Evolutionary conservation across 2,329 filamentous ascomycete species (phyloP).

Genomic region (Fusarium sp.): DNA sequence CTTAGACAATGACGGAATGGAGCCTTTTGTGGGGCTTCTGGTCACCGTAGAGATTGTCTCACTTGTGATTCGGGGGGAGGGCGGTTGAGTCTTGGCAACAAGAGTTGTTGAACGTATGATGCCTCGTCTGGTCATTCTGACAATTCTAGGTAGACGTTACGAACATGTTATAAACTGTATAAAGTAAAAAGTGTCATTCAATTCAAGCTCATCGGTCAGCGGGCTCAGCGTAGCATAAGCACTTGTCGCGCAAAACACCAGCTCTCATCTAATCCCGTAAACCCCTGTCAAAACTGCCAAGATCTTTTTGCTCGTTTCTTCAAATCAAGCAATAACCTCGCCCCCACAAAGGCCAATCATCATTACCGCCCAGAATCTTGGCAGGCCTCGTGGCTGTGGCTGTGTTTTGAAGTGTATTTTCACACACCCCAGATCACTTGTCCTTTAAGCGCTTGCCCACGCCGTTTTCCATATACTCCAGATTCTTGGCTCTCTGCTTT

Average conservation of each 20-base stretch:
- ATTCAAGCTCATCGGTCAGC: background rate
- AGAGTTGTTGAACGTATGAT: background rate
- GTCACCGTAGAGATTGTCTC: conserved; percentile 10
- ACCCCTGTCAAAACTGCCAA: conserved; percentile 10
- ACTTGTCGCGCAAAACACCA: background rate
- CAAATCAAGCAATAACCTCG: conserved; percentile 12
- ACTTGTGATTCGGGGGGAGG: conserved; percentile 9
- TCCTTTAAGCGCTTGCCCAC: background rate
- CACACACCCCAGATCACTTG: background rate
- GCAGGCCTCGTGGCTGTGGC: conserved; percentile 36
- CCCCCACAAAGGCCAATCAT: conserved; percentile 19
- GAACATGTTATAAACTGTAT: no score
- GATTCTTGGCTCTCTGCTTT: conserved; percentile 19
- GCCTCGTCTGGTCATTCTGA: no score
- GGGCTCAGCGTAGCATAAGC: background rate
- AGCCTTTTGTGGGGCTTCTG: background rate
- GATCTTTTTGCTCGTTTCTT: background rate
- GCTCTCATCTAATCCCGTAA: background rate
- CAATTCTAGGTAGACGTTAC: no score
- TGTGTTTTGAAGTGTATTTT: conserved; percentile 39
- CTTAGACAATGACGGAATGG: conserved; percentile 36
- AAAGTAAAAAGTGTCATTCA: background rate
- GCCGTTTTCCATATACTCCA: conserved; percentile 11
- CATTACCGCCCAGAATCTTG: conserved; percentile 10
- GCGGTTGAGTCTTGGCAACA: conserved; percentile 8